Evolutionary conservation across 495 filamentous ascomycete genomes (phyloP).

Genomic region (Hapsidospora chrysogenum): DNA sequence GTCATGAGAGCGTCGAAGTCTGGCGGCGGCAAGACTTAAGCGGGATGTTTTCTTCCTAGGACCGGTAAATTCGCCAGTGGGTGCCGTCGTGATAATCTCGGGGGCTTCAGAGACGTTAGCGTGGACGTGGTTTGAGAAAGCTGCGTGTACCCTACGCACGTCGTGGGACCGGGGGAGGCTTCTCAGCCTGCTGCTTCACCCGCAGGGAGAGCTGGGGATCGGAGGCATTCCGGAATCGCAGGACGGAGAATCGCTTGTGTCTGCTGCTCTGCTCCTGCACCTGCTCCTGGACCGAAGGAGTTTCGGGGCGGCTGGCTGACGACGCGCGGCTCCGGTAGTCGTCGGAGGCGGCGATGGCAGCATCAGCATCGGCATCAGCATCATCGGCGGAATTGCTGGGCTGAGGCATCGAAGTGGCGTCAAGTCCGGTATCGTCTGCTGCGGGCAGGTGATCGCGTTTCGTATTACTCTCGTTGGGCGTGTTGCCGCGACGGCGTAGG

Average conservation of each 20-base stretch:
- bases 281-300: conserved; percentile 26
- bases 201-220: conserved; percentile 76
- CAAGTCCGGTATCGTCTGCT: conserved; percentile 5
- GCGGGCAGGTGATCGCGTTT: conserved; percentile 15
- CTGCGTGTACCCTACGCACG: conserved; percentile 32
- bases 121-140: conserved; percentile 3
- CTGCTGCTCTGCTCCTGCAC: conserved; percentile 31
- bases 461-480: conserved; percentile 32
- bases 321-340: conserved; percentile 7
- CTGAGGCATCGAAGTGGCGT: conserved; percentile 2
- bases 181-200: conserved; percentile 52
- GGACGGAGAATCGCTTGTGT: conserved; percentile 68
- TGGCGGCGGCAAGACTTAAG: conserved; percentile 25
- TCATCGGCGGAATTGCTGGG: background rate
- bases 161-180: conserved; percentile 53
- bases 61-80: conserved; percentile 44
- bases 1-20: conserved; percentile 26
- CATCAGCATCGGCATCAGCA: too few relatives aligned
- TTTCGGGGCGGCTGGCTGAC: conserved; percentile 11
- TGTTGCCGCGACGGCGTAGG: conserved; percentile 30
- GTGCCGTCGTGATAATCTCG: conserved; percentile 84
- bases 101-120: conserved; percentile 41
- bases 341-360: conserved; percentile 13
- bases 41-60: conserved; percentile 35
- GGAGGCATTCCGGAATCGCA: conserved; percentile 83